Percentiles rank a stretch among this genome's conserved stretches.
Evolutionary conservation across 495 filamentous ascomycete genomes (phyloP).

Genomic region (Copromyces sp.): DNA sequence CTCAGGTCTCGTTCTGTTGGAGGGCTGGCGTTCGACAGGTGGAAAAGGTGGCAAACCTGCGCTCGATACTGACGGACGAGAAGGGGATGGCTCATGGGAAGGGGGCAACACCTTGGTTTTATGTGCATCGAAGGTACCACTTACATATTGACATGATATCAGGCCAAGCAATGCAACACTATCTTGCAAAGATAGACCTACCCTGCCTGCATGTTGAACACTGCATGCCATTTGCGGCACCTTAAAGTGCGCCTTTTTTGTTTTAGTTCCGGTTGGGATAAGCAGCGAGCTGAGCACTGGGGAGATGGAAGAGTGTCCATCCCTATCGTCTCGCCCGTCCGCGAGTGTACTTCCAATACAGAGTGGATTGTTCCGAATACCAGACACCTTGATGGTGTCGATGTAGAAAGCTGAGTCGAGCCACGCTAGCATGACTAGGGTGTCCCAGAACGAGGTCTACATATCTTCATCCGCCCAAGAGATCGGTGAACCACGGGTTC

Average conservation of each 20-base stretch:
- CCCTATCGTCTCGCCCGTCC: not conserved
- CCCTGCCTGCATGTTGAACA: not conserved
- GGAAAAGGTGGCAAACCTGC: not conserved
- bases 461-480: not conserved
- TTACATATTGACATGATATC: not conserved
- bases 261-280: not conserved
- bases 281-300: too few species aligned
- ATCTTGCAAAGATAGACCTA: not conserved
- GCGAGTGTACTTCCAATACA: not conserved
- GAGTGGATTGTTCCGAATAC: not conserved
- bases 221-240: not conserved
- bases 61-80: not conserved
- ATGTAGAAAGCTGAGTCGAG: not conserved
- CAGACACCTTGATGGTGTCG: not conserved
- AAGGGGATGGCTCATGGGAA: not conserved
- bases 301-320: not conserved
- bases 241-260: not conserved
- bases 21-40: not conserved
- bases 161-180: not conserved
- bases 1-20: not conserved
- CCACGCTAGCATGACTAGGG: not conserved
- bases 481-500: not conserved
- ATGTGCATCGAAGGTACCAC: not conserved
- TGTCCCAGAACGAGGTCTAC: not conserved
- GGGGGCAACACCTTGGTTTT: not conserved